These are phyloP conservation scores for Peterozyma xylosa DNA, from an alignment of 805 yeast genomes.

Conservation along the genomic window DNA sequence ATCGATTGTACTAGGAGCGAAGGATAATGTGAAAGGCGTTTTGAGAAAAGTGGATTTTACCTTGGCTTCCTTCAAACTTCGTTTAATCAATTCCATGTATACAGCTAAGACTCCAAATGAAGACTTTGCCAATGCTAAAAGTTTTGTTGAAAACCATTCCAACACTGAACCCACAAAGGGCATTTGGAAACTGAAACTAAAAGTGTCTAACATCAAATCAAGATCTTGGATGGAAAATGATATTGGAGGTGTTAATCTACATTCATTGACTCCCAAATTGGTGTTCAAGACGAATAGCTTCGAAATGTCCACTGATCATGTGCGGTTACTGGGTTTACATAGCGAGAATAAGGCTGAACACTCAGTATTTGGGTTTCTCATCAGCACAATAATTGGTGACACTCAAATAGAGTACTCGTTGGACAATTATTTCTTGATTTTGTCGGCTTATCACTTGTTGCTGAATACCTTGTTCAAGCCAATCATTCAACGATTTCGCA, in stretches of 20 bases:
- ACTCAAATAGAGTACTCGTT: conserved; percentile 21
- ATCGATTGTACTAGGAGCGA: conserved; percentile 22
- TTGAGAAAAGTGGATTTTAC: conserved; percentile 7
- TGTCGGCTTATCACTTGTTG: conserved; percentile 37
- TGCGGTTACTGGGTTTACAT: too few relatives aligned
- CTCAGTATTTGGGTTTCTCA: too few relatives aligned
- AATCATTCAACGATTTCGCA: not conserved
- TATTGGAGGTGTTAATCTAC: conserved; percentile 2
- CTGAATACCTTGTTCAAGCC: conserved; percentile 25
- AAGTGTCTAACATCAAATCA: not conserved
- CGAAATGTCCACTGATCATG: too few relatives aligned
- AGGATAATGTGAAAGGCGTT: conserved; percentile 26
- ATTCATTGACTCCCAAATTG: conserved; percentile 3
- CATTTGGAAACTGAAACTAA: not conserved
- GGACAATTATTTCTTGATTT: conserved; percentile 34
- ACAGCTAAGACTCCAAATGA: not conserved
- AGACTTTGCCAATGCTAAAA: not conserved
- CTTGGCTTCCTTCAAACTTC: not conserved
- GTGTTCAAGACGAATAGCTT: conserved; percentile 1
- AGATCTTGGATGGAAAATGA: not conserved
- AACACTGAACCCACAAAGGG: not conserved
- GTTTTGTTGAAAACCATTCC: not conserved
- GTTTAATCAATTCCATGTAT: too few relatives aligned
- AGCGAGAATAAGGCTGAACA: too few relatives aligned
- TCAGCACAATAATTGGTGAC: not conserved